Conservation (phyloP, 345 rosid species). For the Erucastrum elatum region DNA sequence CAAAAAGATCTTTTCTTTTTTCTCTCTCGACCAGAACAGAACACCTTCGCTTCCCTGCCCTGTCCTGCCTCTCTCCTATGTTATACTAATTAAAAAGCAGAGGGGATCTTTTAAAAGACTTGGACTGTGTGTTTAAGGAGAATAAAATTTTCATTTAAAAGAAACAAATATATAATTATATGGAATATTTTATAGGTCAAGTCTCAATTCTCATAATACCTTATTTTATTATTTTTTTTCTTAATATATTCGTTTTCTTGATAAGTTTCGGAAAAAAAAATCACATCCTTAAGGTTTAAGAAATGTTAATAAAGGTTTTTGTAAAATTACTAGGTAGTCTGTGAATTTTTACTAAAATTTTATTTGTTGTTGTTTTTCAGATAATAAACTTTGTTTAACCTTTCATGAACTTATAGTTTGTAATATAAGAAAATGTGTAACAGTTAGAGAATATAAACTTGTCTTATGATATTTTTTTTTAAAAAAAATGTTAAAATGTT, state of each 20-base stretch:
- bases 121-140: conserved; percentile 5
- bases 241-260: not conserved
- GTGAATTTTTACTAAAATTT: not conserved
- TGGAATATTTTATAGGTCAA: not conserved
- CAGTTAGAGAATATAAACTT: not conserved
- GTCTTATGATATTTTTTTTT: not conserved
- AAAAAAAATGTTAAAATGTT: not conserved
- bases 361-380: not conserved
- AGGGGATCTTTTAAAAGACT: conserved; percentile 23
- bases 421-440: not conserved
- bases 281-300: not conserved
- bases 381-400: not conserved
- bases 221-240: not conserved
- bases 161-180: not conserved
- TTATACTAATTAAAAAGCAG: conserved; percentile 11
- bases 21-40: conserved; percentile 24
- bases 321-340: not conserved
- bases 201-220: not conserved
- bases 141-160: not conserved
- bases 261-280: not conserved
- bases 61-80: conserved; percentile 3
- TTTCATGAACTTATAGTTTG: not conserved
- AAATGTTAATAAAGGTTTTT: not conserved
- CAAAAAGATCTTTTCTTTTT: not conserved
- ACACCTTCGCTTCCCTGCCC: not conserved